These are phyloP conservation scores for Oehlia diaphana DNA, from an alignment of 192 early-diverging fungal species.

Conservation along the genomic window DNA sequence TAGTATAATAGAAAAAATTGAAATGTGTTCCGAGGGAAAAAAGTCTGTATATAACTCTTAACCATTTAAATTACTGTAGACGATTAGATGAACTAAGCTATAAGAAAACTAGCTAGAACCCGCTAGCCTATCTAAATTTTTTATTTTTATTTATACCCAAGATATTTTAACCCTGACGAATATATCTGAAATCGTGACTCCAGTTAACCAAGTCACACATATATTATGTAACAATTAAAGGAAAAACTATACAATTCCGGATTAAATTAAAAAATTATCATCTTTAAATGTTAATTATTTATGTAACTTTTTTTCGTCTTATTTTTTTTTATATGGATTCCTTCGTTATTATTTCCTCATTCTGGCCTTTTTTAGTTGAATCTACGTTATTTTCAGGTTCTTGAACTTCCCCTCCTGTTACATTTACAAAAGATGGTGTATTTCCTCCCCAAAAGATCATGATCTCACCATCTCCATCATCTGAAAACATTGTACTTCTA, in stretches of 20 bases:
- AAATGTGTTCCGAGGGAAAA: background rate
- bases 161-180: background rate
- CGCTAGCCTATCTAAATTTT: constrained; percentile 9
- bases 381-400: background rate
- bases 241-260: background rate
- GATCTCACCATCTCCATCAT: constrained; percentile 30
- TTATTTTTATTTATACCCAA: background rate
- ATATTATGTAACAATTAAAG: background rate
- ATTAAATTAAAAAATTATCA: background rate
- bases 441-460: constrained; percentile 30
- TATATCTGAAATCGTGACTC: background rate
- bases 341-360: background rate
- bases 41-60: background rate
- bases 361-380: background rate
- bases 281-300: background rate
- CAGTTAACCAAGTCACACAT: background rate
- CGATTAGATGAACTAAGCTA: background rate
- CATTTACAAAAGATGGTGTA: background rate
- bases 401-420: background rate
- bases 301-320: background rate
- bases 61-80: no score
- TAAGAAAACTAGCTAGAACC: constrained; percentile 8
- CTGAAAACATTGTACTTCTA: constrained; percentile 26
- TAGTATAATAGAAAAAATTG: background rate
- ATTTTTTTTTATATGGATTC: background rate